A percentile compares a stretch with the other conserved stretches of the same genome.
Evolutionary conservation across 2,329 filamentous ascomycete species (phyloP).

Genomic region (Drechslerella coelobrocha): DNA sequence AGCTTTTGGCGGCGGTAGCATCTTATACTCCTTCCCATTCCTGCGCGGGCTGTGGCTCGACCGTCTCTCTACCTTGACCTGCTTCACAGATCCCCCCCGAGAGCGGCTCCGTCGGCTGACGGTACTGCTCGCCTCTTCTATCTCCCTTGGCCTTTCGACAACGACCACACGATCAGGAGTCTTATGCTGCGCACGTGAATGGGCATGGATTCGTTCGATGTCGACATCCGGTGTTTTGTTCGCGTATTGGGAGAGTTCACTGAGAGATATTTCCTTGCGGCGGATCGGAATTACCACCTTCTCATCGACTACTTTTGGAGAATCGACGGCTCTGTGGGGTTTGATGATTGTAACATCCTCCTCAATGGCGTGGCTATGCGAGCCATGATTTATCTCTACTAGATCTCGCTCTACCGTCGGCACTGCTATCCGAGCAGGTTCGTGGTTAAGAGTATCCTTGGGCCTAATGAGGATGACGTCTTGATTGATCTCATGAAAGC

Average conservation of each 20-base stretch:
- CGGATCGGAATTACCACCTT: constrained; percentile 45
- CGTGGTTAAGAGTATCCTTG: constrained; percentile 34
- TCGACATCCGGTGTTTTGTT: constrained; percentile 38
- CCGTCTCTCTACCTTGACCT: constrained; percentile 19
- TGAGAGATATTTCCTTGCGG: constrained; percentile 32
- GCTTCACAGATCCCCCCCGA: constrained; percentile 23
- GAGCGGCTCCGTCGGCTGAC: constrained; percentile 19
- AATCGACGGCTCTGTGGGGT: constrained; percentile 12
- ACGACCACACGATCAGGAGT: constrained; percentile 3
- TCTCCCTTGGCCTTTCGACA: constrained; percentile 28
- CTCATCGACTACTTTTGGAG: constrained; percentile 11
- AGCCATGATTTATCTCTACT: neutral
- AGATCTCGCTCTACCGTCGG: constrained; percentile 26
- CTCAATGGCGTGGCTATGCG: constrained; percentile 14
- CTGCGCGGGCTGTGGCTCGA: constrained; percentile 15
- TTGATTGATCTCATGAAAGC: constrained; percentile 38
- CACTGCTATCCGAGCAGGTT: constrained; percentile 17
- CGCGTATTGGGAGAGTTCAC: constrained; percentile 32
- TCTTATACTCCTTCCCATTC: constrained; percentile 25
- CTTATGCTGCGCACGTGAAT: constrained; percentile 1
- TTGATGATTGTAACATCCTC: constrained; percentile 37
- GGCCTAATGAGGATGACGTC: constrained; percentile 43
- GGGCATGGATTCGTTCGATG: constrained; percentile 14
- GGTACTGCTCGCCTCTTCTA: constrained; percentile 31
- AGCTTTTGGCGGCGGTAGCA: constrained; percentile 24